Base-by-base conservation (phyloP, 805 yeast genomes). In the Saccharomyces kudriavzevii region DNA sequence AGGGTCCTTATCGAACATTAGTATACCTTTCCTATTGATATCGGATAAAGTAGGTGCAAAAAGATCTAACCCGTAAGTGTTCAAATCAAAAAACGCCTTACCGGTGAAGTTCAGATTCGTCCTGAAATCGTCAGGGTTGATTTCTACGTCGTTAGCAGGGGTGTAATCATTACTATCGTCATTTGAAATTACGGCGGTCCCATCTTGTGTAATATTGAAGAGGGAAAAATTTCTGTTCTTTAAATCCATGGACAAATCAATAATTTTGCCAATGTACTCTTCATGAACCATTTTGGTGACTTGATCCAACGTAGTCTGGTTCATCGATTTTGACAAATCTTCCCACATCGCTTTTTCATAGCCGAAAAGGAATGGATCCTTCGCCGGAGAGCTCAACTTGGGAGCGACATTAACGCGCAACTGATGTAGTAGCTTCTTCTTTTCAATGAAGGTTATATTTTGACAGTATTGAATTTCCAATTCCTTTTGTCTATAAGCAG, bases 401-500 rank as follows among this genome's bases (percentile, higher is more conserved):
- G 58, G 53, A 3, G 59, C 61, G 5, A 63, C 47, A 13, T 53
- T 29, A 8, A 40, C 48, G 40, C 58, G 49, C 14, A 65, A 48
- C 3, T 47, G 35, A 27, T 53, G 52, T 45, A 63, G 27, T 10
- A 51, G 30, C 5, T 47, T 40, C 20, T 45, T 26, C 49, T 55
- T 61, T 29, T 58, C 55, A 17, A 52, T 52, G 17, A 35, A 46
- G 10, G 52, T 40, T 8, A 52, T 20, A 5, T 49, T 52, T n/a
- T 50, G 45, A 27, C 57, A 57, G 45, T 58, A 58, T 35, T 58
- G 58, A 20, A 65, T 54, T 30, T 63, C 65, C 20, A 63, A 28
- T 55, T 65, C 69, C 46, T 62, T 63, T 22, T 57, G 40, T 31
- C 66, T 53, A 40, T 60, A 65, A 10, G 61, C 52, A 31, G 65